Evolutionary conservation across 768 basidiomycete genomes (phyloP).

Genomic region (Tulasnella sp.): DNA sequence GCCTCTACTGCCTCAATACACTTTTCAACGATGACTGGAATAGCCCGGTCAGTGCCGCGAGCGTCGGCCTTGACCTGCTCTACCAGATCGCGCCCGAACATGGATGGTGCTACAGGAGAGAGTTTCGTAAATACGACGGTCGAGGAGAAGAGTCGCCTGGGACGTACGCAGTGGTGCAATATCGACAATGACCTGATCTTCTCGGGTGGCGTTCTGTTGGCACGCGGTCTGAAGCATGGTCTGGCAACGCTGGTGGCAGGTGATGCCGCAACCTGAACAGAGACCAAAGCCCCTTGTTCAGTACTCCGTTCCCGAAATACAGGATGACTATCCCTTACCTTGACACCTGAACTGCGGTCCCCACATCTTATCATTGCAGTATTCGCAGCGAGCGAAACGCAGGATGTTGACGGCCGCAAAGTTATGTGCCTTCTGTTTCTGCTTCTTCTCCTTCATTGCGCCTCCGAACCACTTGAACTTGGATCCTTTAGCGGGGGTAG

Average conservation of each 20-base stretch:
- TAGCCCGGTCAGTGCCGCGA: constrained; percentile 53
- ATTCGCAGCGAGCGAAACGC: constrained; percentile 87
- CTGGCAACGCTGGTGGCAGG: constrained; percentile 84
- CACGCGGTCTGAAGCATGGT: constrained; percentile 65
- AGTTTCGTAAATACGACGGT: constrained; percentile 13
- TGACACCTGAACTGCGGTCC: constrained; percentile 90
- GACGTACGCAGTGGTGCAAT: constrained; percentile 38
- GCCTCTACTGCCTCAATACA: constrained; percentile 92
- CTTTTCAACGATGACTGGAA: constrained; percentile 91
- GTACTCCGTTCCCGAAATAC: not conserved
- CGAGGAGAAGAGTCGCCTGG: constrained; percentile 30
- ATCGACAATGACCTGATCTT: constrained; percentile 30
- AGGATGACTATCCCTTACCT: constrained; percentile 49
- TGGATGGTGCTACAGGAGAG: constrained; percentile 60
- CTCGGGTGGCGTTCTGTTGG: constrained; percentile 44
- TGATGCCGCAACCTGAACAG: constrained; percentile 68
- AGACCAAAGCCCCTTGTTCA: too few species aligned
- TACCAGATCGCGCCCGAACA: constrained; percentile 85
- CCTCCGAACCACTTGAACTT: constrained; percentile 46
- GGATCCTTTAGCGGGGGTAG: constrained; percentile 36
- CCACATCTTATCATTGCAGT: constrained; percentile 98
- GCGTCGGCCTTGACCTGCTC: constrained; percentile 77
- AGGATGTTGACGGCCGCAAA: constrained; percentile 89
- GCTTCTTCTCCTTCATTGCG: constrained; percentile 29
- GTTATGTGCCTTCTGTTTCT: constrained; percentile 57